Conservation (phyloP, 495 filamentous ascomycete species). For the Neurospora sp. region DNA sequence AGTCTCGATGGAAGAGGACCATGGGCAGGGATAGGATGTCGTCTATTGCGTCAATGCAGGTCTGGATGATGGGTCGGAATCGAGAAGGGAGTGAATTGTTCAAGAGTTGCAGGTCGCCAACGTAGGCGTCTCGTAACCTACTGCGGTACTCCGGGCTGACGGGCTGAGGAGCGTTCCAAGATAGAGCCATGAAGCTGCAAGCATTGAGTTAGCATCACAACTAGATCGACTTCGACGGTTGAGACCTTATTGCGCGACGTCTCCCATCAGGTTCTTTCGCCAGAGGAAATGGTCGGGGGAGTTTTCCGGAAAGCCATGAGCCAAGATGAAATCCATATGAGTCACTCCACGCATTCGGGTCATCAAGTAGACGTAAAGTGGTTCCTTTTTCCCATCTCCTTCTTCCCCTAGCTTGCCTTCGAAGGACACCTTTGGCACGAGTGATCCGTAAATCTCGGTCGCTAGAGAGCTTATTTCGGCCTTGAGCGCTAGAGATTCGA, state of each 20-base stretch:
- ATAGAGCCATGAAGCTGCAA: slow-evolving; percentile 27
- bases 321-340: background rate
- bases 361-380: slow-evolving; percentile 1
- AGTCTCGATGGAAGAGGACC: slow-evolving; percentile 30
- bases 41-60: slow-evolving; percentile 19
- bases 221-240: slow-evolving; percentile 20
- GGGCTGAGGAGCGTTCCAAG: slow-evolving; percentile 24
- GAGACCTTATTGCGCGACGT: slow-evolving; percentile 1
- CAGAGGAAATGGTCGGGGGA: background rate
- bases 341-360: background rate
- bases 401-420: background rate
- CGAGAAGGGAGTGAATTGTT: slow-evolving; percentile 23
- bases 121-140: slow-evolving; percentile 12
- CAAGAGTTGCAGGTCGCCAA: slow-evolving; percentile 21
- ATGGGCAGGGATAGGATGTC: slow-evolving; percentile 30
- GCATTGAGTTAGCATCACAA: slow-evolving; percentile 25
- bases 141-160: slow-evolving; percentile 18
- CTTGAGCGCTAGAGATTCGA: slow-evolving; percentile 18
- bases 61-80: slow-evolving; percentile 26
- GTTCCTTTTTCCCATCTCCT: background rate
- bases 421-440: background rate
- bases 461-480: background rate
- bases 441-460: background rate
- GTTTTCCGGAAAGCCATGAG: slow-evolving; percentile 4
- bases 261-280: slow-evolving; percentile 2